A percentile compares a stretch with the other conserved stretches of the same genome.
phyloP scores from a whole-genome alignment of 176 grass and related monocot genomes.

The Ananas comosus region DNA sequence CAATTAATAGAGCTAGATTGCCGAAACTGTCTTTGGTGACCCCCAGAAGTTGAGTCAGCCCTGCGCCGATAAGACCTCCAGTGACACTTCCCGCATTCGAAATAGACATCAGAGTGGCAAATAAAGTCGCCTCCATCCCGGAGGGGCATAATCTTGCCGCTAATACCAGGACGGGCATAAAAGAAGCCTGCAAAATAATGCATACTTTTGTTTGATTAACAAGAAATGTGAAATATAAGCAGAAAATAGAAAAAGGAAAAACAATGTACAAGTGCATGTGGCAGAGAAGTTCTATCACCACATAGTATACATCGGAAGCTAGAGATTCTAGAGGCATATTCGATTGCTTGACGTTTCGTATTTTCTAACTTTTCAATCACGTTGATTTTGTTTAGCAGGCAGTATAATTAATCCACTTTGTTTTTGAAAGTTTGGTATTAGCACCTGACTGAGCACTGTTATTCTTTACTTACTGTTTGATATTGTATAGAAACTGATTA shows the following conservation, averaged over 20 bases:
- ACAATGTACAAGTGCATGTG: no score
- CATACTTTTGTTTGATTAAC: background rate
- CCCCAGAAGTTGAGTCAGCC: constrained; percentile 69
- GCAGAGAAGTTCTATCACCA: background rate
- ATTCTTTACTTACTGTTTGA: no score
- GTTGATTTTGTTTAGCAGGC: no score
- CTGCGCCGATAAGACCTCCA: constrained; percentile 63
- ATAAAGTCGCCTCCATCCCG: constrained; percentile 83
- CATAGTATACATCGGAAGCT: background rate
- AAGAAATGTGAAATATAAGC: background rate
- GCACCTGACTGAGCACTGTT: no score
- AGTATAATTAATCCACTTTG: no score
- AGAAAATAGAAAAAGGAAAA: background rate
- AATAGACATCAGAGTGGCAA: constrained; percentile 93
- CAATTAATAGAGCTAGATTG: constrained; percentile 53
- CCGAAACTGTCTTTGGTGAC: constrained; percentile 68
- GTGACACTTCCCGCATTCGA: constrained; percentile 74
- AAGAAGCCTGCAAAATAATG: constrained; percentile 55
- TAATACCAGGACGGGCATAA: constrained; percentile 90
- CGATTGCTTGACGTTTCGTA: background rate
- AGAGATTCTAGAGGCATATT: background rate
- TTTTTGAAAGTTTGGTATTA: no score
- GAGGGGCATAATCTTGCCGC: constrained; percentile 73
- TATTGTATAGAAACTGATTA: no score
- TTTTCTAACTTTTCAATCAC: background rate